Conservation (phyloP, 2,329 filamentous ascomycete species). For the Metarhizium brunneum region DNA sequence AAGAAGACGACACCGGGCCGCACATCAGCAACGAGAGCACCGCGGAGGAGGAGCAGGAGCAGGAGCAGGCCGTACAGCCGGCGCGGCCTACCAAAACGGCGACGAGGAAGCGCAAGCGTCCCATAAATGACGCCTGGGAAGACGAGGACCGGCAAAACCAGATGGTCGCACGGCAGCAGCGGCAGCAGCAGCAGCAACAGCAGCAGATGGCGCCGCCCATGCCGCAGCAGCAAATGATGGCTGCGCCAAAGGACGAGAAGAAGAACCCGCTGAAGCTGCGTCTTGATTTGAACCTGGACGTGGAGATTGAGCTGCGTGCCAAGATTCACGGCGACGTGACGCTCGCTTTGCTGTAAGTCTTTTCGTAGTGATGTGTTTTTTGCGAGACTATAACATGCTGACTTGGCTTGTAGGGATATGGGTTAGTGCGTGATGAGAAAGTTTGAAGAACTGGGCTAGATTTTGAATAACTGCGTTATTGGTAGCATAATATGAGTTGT, state of each 20-base stretch:
- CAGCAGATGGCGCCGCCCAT: conserved; percentile 11
- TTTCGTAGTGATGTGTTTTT: background rate
- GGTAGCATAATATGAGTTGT: too few species aligned
- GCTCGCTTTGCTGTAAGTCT: conserved; percentile 57
- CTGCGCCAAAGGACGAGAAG: conserved; percentile 16
- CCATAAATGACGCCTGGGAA: conserved; percentile 2
- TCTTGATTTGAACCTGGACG: conserved; percentile 66
- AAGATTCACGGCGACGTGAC: conserved; percentile 72
- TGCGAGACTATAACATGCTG: background rate
- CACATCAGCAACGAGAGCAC: conserved; percentile 5
- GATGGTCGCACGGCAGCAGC: conserved; percentile 18
- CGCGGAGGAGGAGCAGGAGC: conserved; percentile 10
- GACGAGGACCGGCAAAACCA: conserved; percentile 11
- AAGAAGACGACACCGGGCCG: conserved; percentile 6
- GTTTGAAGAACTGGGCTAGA: too few species aligned
- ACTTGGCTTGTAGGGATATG: conserved; percentile 2
- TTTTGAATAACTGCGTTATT: too few species aligned
- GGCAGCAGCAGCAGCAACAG: conserved; percentile 13
- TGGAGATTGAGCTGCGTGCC: conserved; percentile 73
- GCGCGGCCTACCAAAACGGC: conserved; percentile 2
- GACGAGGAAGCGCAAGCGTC: conserved; percentile 5
- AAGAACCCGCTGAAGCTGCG: conserved; percentile 56
- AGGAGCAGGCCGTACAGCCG: background rate
- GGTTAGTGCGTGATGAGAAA: background rate
- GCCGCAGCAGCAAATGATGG: conserved; percentile 18